phyloP scores from a whole-genome alignment of 495 filamentous ascomycete genomes.

The Mytilinidion resinicola region DNA sequence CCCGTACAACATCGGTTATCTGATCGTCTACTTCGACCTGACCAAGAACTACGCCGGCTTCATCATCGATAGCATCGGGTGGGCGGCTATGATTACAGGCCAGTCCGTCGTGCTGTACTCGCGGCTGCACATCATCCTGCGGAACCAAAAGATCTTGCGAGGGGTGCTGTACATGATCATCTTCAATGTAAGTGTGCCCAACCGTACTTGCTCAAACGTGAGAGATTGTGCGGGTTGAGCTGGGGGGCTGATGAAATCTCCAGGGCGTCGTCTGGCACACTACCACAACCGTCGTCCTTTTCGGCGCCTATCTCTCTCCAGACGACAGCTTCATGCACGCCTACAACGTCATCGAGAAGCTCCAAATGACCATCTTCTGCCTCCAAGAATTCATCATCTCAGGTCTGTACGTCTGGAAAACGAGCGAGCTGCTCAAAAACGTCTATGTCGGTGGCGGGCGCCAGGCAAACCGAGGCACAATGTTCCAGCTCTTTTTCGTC shows the following conservation, averaged over 20 bases:
- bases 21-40: constrained; percentile 50
- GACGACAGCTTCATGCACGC: constrained; percentile 31
- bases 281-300: constrained; percentile 46
- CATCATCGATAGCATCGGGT: constrained; percentile 5
- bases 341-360: constrained; percentile 55
- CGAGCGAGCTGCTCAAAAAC: constrained; percentile 37
- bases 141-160: constrained; percentile 44
- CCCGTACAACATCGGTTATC: constrained; percentile 51
- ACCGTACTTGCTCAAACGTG: constrained; percentile 2
- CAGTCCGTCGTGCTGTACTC: constrained; percentile 63
- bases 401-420: constrained; percentile 52
- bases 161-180: constrained; percentile 54
- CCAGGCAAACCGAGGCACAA: constrained; percentile 43
- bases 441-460: constrained; percentile 27
- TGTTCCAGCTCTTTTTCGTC: constrained; percentile 52
- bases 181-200: constrained; percentile 14
- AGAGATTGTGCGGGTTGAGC: background rate
- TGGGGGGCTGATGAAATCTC: background rate
- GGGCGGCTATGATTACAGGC: constrained; percentile 16
- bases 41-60: constrained; percentile 3
- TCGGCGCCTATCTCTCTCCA: constrained; percentile 42
- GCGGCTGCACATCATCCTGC: constrained; percentile 54
- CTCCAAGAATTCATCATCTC: constrained; percentile 60
- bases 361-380: constrained; percentile 57
- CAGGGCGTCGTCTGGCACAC: constrained; percentile 9